Evolutionary conservation across 2,329 filamentous ascomycete genomes (phyloP).

Genomic region (Alternaria sp.): DNA sequence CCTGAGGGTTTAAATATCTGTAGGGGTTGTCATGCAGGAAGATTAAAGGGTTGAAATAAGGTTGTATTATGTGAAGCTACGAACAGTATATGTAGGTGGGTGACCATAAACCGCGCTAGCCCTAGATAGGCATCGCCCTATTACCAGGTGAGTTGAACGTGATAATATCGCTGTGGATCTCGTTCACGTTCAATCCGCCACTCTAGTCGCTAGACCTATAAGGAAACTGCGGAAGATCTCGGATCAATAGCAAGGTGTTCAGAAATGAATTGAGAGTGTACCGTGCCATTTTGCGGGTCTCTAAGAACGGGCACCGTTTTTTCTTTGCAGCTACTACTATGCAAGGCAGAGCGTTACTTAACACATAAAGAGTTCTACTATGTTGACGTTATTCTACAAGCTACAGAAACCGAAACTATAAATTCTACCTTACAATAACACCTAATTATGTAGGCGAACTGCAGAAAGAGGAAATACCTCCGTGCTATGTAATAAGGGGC

Average conservation of each 20-base stretch:
- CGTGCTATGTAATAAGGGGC: background rate
- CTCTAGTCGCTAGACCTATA: too few relatives aligned
- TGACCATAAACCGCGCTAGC: too few relatives aligned
- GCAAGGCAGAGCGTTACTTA: background rate
- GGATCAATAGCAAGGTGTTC: background rate
- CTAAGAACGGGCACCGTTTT: background rate
- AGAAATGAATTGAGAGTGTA: background rate
- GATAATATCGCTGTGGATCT: background rate
- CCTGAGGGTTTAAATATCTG: conserved; percentile 5
- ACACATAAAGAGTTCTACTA: background rate
- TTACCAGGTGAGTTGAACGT: too few relatives aligned
- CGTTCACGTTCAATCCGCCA: background rate
- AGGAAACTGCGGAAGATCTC: conserved; percentile 10
- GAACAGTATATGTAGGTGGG: too few relatives aligned
- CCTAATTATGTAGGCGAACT: background rate
- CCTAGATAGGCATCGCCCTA: too few relatives aligned
- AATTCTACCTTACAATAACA: background rate
- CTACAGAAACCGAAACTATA: background rate
- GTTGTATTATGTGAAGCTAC: too few relatives aligned
- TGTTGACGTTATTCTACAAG: background rate
- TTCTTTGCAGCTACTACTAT: background rate
- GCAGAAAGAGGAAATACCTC: background rate
- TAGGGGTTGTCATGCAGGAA: too few relatives aligned
- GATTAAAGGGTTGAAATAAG: too few relatives aligned
- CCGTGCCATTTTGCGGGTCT: background rate